phyloP scores from a whole-genome alignment of 352 stramenopile species.

The Peronosclerospora sorghi region DNA sequence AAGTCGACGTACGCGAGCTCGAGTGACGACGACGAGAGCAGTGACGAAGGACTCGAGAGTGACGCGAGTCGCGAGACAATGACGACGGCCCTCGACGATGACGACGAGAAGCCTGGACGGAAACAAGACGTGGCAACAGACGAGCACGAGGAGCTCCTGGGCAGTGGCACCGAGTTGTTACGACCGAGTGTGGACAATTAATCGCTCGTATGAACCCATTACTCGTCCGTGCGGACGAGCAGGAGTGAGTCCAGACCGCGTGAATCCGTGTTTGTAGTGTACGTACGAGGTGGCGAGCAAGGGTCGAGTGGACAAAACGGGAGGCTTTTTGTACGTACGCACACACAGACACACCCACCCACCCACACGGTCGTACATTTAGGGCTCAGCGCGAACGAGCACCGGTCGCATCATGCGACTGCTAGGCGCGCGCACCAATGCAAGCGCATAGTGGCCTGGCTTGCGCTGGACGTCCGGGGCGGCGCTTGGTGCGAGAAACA shows the following conservation, averaged over 20 bases:
- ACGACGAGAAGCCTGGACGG: constrained; percentile 19
- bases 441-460: constrained; percentile 18
- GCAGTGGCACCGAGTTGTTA: constrained; percentile 62
- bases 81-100: constrained; percentile 21
- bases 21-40: constrained; percentile 37
- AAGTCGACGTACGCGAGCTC: constrained; percentile 52
- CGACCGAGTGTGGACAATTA: constrained; percentile 49
- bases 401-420: constrained; percentile 48
- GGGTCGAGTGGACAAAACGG: no score
- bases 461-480: no score
- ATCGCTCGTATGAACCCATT: constrained; percentile 3
- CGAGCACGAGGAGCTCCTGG: constrained; percentile 64
- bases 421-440: constrained; percentile 35
- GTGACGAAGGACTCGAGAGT: constrained; percentile 26
- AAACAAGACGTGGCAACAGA: constrained; percentile 26
- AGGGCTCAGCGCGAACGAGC: constrained; percentile 17
- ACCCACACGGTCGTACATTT: constrained; percentile 1
- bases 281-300: no score
- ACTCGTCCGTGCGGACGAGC: not conserved
- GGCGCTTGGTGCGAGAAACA: constrained; percentile 43
- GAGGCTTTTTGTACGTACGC: no score
- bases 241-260: no score
- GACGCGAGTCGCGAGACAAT: not conserved
- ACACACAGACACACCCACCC: no score
- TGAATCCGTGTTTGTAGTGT: no score